Conservation (phyloP, 106 monocot species). For the Dendrobium nobile region DNA sequence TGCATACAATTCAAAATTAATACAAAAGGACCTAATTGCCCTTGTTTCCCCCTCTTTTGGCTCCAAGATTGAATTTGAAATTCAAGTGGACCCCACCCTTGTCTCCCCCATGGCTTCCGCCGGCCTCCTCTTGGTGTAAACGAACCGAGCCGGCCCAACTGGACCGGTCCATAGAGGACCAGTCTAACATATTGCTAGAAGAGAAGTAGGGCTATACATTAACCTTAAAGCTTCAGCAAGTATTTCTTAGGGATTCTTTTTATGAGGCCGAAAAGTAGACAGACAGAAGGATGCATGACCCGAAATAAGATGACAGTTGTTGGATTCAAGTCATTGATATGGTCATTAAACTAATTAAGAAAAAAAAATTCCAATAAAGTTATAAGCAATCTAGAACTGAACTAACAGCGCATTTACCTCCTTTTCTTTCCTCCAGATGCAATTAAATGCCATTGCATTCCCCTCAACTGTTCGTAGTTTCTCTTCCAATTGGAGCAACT, state of each 20-base stretch:
- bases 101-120: too few relatives aligned
- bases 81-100: too few relatives aligned
- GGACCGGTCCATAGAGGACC: too few relatives aligned
- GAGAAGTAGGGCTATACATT: not conserved
- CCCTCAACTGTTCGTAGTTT: conserved; percentile 32
- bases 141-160: too few relatives aligned
- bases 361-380: not conserved
- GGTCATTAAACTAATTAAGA: not conserved
- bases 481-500: conserved; percentile 28
- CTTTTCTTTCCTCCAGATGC: conserved; percentile 36
- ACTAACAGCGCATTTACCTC: conserved; percentile 33
- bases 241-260: not conserved
- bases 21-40: too few relatives aligned
- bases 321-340: not conserved
- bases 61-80: too few relatives aligned
- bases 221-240: not conserved
- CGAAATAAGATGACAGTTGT: not conserved
- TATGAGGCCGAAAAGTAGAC: not conserved
- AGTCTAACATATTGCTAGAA: not conserved
- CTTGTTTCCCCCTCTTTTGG: too few relatives aligned
- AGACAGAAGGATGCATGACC: not conserved
- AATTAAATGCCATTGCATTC: conserved; percentile 23
- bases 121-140: too few relatives aligned
- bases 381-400: not conserved
- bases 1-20: too few relatives aligned